Conservation (phyloP, 768 basidiomycete genomes). For the Strobilomyces echinocephalus region DNA sequence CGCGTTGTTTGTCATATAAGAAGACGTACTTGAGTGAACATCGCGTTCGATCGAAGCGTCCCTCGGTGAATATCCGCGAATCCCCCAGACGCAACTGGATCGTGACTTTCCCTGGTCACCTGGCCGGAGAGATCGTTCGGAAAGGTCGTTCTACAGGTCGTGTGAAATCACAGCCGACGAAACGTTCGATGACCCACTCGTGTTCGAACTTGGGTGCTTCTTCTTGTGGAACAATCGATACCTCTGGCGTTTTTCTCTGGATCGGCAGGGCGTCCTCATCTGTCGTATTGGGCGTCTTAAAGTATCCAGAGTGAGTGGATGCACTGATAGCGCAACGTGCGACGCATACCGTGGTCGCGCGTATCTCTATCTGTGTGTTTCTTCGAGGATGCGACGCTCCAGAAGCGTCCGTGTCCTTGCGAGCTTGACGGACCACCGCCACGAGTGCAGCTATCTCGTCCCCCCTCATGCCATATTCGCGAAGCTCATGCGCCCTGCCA, state of each 20-base stretch:
- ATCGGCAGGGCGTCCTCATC: too few species aligned
- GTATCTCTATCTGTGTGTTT: background rate
- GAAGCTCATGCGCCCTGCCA: background rate
- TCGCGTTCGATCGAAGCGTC: background rate
- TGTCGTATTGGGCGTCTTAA: background rate
- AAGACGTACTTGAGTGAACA: background rate
- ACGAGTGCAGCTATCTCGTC: background rate
- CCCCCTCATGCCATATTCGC: background rate
- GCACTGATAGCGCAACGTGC: too few species aligned
- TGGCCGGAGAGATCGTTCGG: background rate
- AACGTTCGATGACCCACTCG: background rate
- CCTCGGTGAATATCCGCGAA: conserved; percentile 9
- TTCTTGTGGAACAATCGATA: too few species aligned
- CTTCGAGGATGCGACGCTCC: background rate
- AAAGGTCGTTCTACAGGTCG: background rate
- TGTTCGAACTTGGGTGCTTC: background rate
- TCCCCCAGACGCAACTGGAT: conserved; percentile 1
- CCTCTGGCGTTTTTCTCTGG: too few species aligned
- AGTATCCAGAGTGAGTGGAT: background rate
- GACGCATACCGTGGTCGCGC: background rate
- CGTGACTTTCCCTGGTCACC: background rate
- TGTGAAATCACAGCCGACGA: background rate
- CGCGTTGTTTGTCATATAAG: background rate
- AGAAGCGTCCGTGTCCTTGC: background rate
- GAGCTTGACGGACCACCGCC: background rate